Evolutionary conservation across 768 basidiomycete genomes (phyloP).

Genomic region (Sarcodon aspratus): DNA sequence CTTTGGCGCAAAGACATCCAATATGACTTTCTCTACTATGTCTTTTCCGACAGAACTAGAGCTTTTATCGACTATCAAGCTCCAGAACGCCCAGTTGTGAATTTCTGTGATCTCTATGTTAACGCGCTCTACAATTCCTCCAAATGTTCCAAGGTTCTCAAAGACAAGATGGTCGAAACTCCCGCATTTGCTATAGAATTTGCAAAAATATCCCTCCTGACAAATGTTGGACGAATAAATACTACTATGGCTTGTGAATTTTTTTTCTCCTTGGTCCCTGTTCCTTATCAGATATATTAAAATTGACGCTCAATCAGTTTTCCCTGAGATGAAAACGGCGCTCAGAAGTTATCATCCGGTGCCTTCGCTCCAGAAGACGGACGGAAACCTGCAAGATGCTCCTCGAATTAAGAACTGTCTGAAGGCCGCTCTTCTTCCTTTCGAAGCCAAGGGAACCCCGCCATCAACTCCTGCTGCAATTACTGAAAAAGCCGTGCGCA

Average conservation of each 20-base stretch:
- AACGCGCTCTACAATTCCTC: slow-evolving; percentile 69
- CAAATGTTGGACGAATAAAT: slow-evolving; percentile 86
- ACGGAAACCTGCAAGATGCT: slow-evolving; percentile 82
- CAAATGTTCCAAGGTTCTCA: slow-evolving; percentile 81
- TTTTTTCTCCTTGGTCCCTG: slow-evolving; percentile 4
- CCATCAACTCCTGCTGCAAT: slow-evolving; percentile 73
- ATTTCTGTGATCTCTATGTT: slow-evolving; percentile 78
- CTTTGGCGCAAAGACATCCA: slow-evolving; percentile 79
- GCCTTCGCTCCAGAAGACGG: slow-evolving; percentile 82
- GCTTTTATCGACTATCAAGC: slow-evolving; percentile 60
- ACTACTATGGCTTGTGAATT: slow-evolving; percentile 81
- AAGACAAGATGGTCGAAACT: slow-evolving; percentile 78
- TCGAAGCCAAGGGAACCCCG: slow-evolving; percentile 51
- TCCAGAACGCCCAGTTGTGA: slow-evolving; percentile 38
- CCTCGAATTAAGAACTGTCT: slow-evolving; percentile 87
- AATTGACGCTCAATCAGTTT: slow-evolving; percentile 39
- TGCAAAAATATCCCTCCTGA: slow-evolving; percentile 73
- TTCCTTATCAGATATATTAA: slow-evolving; percentile 1
- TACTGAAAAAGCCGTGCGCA: slow-evolving; percentile 49
- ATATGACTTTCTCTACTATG: slow-evolving; percentile 70
- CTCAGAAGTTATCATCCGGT: slow-evolving; percentile 84
- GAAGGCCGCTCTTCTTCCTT: slow-evolving; percentile 67
- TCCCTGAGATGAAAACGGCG: slow-evolving; percentile 89
- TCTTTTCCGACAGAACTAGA: slow-evolving; percentile 58
- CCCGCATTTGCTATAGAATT: slow-evolving; percentile 71